These are phyloP conservation scores for Erythrobasidium yunnanense DNA, from an alignment of 768 basidiomycete species.

Conservation along the genomic window DNA sequence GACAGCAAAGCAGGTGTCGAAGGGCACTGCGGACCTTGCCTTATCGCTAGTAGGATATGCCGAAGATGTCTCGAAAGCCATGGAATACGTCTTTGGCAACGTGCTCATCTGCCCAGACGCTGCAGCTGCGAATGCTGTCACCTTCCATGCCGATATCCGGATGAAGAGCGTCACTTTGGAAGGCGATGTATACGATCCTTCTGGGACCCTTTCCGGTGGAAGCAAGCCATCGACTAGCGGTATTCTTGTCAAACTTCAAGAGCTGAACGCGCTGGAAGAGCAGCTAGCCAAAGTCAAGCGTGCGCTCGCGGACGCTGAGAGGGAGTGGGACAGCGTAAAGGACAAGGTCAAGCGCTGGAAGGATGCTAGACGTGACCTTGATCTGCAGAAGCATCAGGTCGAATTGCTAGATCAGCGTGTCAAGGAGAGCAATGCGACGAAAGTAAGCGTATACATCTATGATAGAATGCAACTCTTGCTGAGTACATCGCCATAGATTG, in stretches of 20 bases:
- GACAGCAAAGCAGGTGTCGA: constrained; percentile 59
- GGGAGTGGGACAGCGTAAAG: constrained; percentile 48
- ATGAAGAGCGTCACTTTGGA: constrained; percentile 82
- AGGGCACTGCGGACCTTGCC: constrained; percentile 70
- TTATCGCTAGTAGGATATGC: constrained; percentile 78
- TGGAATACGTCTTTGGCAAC: constrained; percentile 86
- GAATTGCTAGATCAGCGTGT: constrained; percentile 70
- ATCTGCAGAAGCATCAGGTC: constrained; percentile 82
- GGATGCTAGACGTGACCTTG: constrained; percentile 56
- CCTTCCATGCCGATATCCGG: constrained; percentile 58
- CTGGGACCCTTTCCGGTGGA: constrained; percentile 84
- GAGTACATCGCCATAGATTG: no score
- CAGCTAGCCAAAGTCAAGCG: constrained; percentile 49
- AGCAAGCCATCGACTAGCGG: constrained; percentile 54
- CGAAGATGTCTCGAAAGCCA: constrained; percentile 70
- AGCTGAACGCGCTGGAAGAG: constrained; percentile 59
- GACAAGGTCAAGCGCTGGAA: constrained; percentile 43
- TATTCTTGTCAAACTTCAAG: constrained; percentile 69
- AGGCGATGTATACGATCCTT: constrained; percentile 93
- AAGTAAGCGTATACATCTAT: no score
- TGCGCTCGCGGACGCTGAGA: constrained; percentile 50
- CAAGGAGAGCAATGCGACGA: constrained; percentile 72
- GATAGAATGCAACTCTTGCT: no score
- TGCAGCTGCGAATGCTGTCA: constrained; percentile 71
- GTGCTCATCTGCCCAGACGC: constrained; percentile 84